phyloP scores from a whole-genome alignment of 2,329 filamentous ascomycete genomes.

The Thelonectria rubi region DNA sequence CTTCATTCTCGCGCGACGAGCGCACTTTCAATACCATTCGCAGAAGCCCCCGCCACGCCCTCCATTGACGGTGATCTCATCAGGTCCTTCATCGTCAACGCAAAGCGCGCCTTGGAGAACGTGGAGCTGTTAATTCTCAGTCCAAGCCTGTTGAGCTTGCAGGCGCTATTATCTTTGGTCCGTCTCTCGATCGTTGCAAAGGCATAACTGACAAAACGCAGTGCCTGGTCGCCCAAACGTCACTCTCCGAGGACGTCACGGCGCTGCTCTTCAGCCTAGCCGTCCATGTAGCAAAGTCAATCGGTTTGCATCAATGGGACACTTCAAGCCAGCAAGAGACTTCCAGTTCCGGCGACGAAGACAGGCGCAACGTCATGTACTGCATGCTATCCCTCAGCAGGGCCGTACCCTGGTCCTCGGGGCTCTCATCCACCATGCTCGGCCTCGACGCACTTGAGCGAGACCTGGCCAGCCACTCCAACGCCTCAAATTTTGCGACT shows the following conservation, averaged over 20 bases:
- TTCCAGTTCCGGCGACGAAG: background rate
- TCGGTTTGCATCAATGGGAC: constrained; percentile 18
- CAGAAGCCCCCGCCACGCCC: background rate
- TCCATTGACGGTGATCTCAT: constrained; percentile 19
- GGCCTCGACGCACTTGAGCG: constrained; percentile 10
- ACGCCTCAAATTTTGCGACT: background rate
- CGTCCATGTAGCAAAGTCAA: constrained; percentile 19
- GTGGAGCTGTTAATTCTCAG: constrained; percentile 17
- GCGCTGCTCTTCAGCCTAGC: constrained; percentile 19
- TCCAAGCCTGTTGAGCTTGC: constrained; percentile 14
- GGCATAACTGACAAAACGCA: background rate
- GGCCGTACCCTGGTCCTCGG: constrained; percentile 14
- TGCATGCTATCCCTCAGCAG: constrained; percentile 14
- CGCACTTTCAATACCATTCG: background rate
- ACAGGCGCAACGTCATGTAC: constrained; percentile 16
- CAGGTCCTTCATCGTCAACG: constrained; percentile 18
- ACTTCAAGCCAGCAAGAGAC: background rate
- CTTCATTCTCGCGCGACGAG: constrained; percentile 12
- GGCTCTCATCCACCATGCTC: constrained; percentile 1
- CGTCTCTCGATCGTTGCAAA: background rate
- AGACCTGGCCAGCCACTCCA: background rate
- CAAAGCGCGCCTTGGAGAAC: constrained; percentile 22
- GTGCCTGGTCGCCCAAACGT: constrained; percentile 16
- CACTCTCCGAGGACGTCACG: constrained; percentile 17
- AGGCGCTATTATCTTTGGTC: constrained; percentile 16